Base-by-base conservation (phyloP, 2,329 filamentous ascomycete genomes). In the Colletotrichum sp. region DNA sequence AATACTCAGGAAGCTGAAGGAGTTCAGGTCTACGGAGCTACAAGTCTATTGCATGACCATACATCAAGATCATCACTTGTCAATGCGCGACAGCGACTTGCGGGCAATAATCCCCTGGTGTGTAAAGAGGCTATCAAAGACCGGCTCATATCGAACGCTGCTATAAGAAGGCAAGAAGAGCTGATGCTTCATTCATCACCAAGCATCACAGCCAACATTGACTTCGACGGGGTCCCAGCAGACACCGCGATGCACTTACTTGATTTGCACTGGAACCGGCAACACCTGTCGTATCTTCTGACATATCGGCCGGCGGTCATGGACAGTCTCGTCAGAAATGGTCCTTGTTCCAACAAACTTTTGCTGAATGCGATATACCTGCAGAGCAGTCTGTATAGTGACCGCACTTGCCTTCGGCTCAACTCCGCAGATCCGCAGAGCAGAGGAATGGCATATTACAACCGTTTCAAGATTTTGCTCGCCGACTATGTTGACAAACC, bases 341-440 rank as follows among this genome's bases (percentile, higher is more conserved):
- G 81, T 0, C 82, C 82, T 1, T 86, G 82, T 34, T 79, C 80
- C 12, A 86, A 85, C 32, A 85, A 85, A 68, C 80, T 86, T 21
- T 30, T 86, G 1, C 79, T 86, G 16, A 86, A 86, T 72, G 83
- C 84, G 18, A 86, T 87, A 12, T 87, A 85, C 78, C 85, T 83
- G 61, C 84, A 83, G 12, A 84, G 83, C 4, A 82, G 81, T 7
- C 81, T 85, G 2, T 86, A 85, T 61, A 86, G 85, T 71, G 83
- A 86, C 71, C 81, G 84, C 1, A 75, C 80, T 1, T 83, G 82
- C 18, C 79, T 86, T 8, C 82, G 82, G 4, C 78, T 81, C 21
- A 81, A 84, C 39, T 83, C 83, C 0, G 77, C 79, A 0, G 83
- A 85, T 61, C 81, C 83, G 0, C 79, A 83, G 57, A 84, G 82